These are phyloP conservation scores for Olyra latifolia DNA, from an alignment of 176 grass and related monocot genomes.

Conservation along the genomic window DNA sequence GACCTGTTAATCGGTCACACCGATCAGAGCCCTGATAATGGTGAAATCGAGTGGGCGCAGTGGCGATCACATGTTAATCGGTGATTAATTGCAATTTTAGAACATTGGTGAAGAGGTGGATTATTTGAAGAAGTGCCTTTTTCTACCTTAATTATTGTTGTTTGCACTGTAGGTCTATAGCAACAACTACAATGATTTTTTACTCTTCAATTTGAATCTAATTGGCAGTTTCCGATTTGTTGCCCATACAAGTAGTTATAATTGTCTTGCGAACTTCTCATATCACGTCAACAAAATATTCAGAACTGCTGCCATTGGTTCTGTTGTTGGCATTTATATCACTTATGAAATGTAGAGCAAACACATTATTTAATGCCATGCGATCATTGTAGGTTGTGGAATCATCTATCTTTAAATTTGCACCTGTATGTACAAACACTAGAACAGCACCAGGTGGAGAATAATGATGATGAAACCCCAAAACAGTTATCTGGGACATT, in stretches of 20 bases:
- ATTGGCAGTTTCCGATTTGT: background rate
- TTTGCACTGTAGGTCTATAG: background rate
- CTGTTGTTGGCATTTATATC: background rate
- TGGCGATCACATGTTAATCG: no score
- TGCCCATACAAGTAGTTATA: background rate
- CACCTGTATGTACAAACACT: conserved; percentile 58
- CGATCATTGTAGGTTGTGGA: conserved; percentile 66
- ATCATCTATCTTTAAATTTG: conserved; percentile 75
- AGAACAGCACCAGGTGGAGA: conserved; percentile 29
- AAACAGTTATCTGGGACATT: conserved; percentile 47
- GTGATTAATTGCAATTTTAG: no score
- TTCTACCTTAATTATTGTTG: background rate
- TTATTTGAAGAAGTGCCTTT: background rate
- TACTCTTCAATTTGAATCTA: background rate
- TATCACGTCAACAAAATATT: background rate
- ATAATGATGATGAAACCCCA: conserved; percentile 27
- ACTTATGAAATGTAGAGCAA: conserved; percentile 6
- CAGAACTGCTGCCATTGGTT: background rate
- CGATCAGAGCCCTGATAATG: no score
- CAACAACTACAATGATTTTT: background rate
- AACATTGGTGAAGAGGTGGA: background rate
- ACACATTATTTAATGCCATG: background rate
- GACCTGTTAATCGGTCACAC: no score
- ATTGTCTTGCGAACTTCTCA: background rate
- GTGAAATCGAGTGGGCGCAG: no score